A percentile compares a stretch with the other conserved stretches of the same genome.
These are phyloP conservation scores for Amniculicola lignicola DNA, from an alignment of 495 filamentous ascomycete genomes.

Conservation along the genomic window DNA sequence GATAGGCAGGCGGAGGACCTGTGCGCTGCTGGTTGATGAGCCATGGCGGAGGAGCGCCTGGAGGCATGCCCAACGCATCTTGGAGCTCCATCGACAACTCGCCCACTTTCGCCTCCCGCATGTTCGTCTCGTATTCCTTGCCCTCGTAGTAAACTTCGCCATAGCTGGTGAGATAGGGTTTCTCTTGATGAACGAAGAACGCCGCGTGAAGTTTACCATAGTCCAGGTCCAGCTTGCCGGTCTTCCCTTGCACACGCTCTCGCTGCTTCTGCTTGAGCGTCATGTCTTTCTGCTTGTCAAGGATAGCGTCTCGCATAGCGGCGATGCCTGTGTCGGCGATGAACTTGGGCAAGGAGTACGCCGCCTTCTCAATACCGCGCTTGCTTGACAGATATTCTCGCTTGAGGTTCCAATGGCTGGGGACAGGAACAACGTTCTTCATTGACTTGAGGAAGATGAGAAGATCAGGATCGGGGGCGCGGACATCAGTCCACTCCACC, in stretches of 20 bases:
- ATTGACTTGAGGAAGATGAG: slow-evolving; percentile 92
- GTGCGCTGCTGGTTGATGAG: slow-evolving; percentile 93
- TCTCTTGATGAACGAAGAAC: slow-evolving; percentile 96
- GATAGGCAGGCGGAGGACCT: slow-evolving; percentile 90
- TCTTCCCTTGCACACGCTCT: slow-evolving; percentile 91
- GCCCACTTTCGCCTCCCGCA: slow-evolving; percentile 82
- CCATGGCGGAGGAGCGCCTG: slow-evolving; percentile 93
- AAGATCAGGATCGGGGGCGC: slow-evolving; percentile 83
- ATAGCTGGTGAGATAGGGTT: slow-evolving; percentile 88
- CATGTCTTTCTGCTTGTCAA: slow-evolving; percentile 92
- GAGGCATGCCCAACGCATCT: slow-evolving; percentile 91
- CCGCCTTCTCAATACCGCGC: slow-evolving; percentile 88
- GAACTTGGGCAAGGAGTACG: slow-evolving; percentile 91
- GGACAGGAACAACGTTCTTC: slow-evolving; percentile 93
- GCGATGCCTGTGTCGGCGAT: slow-evolving; percentile 96
- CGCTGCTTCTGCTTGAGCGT: slow-evolving; percentile 91
- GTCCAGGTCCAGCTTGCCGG: slow-evolving; percentile 96
- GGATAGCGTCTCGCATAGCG: slow-evolving; percentile 93
- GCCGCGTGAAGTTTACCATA: slow-evolving; percentile 97
- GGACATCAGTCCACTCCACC: slow-evolving; percentile 96
- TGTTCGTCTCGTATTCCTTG: slow-evolving; percentile 96
- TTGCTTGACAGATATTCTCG: slow-evolving; percentile 96
- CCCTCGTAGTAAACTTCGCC: slow-evolving; percentile 98
- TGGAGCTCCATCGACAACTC: slow-evolving; percentile 86
- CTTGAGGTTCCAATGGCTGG: slow-evolving; percentile 90